These are phyloP conservation scores for Coemansia sp. DNA, from an alignment of 192 early-diverging fungal species.

Conservation along the genomic window DNA sequence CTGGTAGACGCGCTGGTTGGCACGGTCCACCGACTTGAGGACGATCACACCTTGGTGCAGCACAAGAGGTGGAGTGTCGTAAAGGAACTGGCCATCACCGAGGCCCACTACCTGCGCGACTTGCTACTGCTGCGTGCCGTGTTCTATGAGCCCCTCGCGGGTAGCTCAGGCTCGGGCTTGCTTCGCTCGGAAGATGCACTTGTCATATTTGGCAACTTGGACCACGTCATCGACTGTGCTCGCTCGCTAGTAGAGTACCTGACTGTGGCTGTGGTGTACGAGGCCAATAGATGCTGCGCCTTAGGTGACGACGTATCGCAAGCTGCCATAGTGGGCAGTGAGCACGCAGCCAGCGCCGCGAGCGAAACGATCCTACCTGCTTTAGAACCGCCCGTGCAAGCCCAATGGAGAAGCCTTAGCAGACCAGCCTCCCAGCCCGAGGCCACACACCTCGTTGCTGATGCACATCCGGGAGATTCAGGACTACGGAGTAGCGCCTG, in stretches of 20 bases:
- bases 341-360: background rate
- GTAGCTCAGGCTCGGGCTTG: slow-evolving; percentile 25
- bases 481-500: slow-evolving; percentile 37
- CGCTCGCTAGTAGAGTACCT: slow-evolving; percentile 64
- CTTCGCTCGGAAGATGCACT: slow-evolving; percentile 64
- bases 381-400: background rate
- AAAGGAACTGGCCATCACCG: slow-evolving; percentile 75
- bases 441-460: background rate
- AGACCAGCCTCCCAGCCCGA: slow-evolving; percentile 27
- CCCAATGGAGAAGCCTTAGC: slow-evolving; percentile 13
- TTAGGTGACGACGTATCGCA: slow-evolving; percentile 6
- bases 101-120: slow-evolving; percentile 70
- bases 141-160: slow-evolving; percentile 61
- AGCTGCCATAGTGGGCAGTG: background rate
- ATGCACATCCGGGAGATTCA: slow-evolving; percentile 4
- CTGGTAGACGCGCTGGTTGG: slow-evolving; percentile 44
- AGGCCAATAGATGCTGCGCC: slow-evolving; percentile 33
- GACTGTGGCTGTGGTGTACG: slow-evolving; percentile 56
- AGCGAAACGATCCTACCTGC: background rate
- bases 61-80: slow-evolving; percentile 71
- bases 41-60: slow-evolving; percentile 39
- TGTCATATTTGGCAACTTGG: slow-evolving; percentile 76
- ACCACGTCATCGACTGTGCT: slow-evolving; percentile 67
- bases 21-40: slow-evolving; percentile 46
- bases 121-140: slow-evolving; percentile 71